Evolutionary conservation across 2,329 filamentous ascomycete genomes (phyloP).

Genomic region (Diaporthe capsici): DNA sequence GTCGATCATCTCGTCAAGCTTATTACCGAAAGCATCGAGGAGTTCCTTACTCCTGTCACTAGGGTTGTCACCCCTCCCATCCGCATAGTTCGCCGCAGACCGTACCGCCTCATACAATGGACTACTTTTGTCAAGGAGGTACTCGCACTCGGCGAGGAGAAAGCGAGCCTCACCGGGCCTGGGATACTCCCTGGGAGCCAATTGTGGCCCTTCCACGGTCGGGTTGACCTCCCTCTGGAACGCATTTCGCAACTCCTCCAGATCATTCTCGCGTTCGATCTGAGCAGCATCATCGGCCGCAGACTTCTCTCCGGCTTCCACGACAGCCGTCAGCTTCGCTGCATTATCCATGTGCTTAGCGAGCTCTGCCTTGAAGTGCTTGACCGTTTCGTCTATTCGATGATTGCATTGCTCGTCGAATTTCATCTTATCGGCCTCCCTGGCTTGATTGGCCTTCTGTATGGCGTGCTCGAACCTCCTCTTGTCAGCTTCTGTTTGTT

Average conservation of each 20-base stretch:
- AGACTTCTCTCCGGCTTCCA: background rate
- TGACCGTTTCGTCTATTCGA: background rate
- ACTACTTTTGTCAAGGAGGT: background rate
- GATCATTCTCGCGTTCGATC: background rate
- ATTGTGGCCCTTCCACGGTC: background rate
- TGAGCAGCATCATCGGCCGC: background rate
- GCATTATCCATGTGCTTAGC: background rate
- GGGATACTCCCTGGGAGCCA: background rate
- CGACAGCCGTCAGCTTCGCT: fast-evolving
- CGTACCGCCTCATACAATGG: background rate
- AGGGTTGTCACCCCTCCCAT: background rate
- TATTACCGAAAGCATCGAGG: background rate
- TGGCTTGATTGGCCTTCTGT: background rate
- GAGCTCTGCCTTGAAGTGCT: background rate
- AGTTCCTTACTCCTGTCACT: background rate
- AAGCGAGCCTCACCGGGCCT: background rate
- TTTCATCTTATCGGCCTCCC: background rate
- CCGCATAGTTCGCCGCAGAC: background rate
- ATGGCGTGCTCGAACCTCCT: background rate
- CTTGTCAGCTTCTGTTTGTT: background rate
- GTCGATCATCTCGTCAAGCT: background rate
- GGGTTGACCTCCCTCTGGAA: background rate
- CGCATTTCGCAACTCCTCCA: background rate
- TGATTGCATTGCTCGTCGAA: background rate
- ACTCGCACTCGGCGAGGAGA: conserved; percentile 6